A percentile compares a stretch with the other conserved stretches of the same genome.
Conservation (phyloP, 2,329 filamentous ascomycete genomes). For the Neophaeococcomyces aloes region DNA sequence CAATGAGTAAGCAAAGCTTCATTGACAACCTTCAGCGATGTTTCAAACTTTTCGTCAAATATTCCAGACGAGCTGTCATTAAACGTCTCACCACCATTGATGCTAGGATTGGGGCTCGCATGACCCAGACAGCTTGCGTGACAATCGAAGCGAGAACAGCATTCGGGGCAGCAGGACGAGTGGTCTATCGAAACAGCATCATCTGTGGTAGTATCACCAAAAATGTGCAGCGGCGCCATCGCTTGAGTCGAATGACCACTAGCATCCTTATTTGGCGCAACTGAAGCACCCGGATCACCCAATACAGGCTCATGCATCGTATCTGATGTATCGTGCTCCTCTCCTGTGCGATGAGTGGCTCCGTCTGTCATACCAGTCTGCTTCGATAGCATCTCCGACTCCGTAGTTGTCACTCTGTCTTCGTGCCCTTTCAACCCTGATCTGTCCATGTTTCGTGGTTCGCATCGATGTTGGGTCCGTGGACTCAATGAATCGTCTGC, state of each 20-base stretch:
- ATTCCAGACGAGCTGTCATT: background rate
- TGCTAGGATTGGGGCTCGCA: constrained; percentile 10
- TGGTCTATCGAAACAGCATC: constrained; percentile 11
- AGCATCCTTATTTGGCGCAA: background rate
- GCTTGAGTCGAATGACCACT: background rate
- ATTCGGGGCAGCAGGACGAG: constrained; percentile 17
- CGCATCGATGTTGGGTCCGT: constrained; percentile 8
- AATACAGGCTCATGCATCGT: background rate
- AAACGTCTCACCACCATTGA: background rate
- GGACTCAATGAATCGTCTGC: constrained; percentile 6
- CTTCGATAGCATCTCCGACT: constrained; percentile 5
- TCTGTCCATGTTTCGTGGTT: constrained; percentile 12
- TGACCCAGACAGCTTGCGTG: constrained; percentile 21
- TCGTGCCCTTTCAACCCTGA: constrained; percentile 9
- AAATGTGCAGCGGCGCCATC: background rate
- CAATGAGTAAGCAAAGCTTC: constrained; percentile 10
- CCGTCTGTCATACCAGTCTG: constrained; percentile 10
- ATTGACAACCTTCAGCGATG: constrained; percentile 10
- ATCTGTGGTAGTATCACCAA: background rate
- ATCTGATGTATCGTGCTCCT: background rate
- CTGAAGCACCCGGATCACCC: background rate
- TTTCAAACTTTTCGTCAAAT: constrained; percentile 8
- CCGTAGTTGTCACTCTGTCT: constrained; percentile 11
- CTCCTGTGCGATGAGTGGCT: background rate
- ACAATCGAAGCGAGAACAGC: constrained; percentile 17